These are phyloP conservation scores for Triticum urartu DNA, from an alignment of 176 grass and related monocot species.

Conservation along the genomic window DNA sequence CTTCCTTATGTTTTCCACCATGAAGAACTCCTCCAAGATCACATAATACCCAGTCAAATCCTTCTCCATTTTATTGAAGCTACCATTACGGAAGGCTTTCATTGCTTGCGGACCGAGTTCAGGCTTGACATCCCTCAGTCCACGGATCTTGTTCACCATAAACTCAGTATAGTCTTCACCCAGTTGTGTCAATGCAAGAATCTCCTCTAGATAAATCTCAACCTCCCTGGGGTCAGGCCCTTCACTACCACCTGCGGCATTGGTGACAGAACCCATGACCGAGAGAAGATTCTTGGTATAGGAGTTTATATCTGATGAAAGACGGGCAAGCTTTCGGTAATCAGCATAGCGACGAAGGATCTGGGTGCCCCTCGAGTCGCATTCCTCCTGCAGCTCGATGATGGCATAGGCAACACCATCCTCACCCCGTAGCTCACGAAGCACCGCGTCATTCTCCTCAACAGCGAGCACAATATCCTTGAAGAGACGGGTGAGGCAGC, in stretches of 20 bases:
- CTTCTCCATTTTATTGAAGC: slow-evolving; percentile 69
- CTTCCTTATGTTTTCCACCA: slow-evolving; percentile 97
- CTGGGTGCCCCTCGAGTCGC: slow-evolving; percentile 79
- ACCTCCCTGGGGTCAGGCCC: slow-evolving; percentile 83
- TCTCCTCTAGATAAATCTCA: slow-evolving; percentile 85
- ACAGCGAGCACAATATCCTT: slow-evolving; percentile 92
- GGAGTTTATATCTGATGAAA: slow-evolving; percentile 84
- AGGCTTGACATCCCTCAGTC: slow-evolving; percentile 63
- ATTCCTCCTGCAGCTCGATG: slow-evolving; percentile 95
- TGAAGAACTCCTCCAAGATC: slow-evolving; percentile 97
- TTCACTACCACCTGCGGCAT: slow-evolving; percentile 45
- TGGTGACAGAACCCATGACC: slow-evolving; percentile 47
- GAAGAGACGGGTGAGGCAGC: slow-evolving; percentile 77
- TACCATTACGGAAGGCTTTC: slow-evolving; percentile 76
- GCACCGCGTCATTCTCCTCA: slow-evolving; percentile 78
- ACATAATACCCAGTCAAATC: slow-evolving; percentile 89
- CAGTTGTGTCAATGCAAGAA: slow-evolving; percentile 80
- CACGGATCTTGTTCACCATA: slow-evolving; percentile 88
- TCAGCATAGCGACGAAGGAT: slow-evolving; percentile 78
- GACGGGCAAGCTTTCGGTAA: slow-evolving; percentile 58
- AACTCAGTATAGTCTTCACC: slow-evolving; percentile 94
- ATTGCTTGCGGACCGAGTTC: slow-evolving; percentile 66
- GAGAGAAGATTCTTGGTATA: slow-evolving; percentile 84
- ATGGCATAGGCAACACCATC: slow-evolving; percentile 81
- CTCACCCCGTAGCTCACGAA: slow-evolving; percentile 73